Conservation (phyloP, 495 filamentous ascomycete species). For the Aspergillus cavernicola region DNA sequence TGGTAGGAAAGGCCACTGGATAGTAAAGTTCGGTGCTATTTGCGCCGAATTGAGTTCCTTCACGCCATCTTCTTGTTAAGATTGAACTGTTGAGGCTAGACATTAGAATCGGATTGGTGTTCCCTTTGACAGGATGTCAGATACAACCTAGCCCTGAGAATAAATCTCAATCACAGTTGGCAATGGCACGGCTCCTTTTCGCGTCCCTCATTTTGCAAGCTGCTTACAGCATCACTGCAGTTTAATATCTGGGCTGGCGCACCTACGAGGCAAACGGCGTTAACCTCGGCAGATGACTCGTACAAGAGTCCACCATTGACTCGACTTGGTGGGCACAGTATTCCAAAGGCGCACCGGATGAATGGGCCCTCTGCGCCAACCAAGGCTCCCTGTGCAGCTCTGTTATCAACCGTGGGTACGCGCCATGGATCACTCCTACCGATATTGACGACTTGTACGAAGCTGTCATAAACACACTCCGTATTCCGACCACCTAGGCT, state of each 20-base stretch:
- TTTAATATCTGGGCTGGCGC: constrained; percentile 23
- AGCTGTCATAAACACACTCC: constrained; percentile 23
- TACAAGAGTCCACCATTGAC: constrained; percentile 34
- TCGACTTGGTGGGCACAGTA: constrained; percentile 24
- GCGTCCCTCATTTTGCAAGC: not conserved
- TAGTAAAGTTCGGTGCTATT: too few species aligned
- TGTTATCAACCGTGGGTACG: constrained; percentile 28
- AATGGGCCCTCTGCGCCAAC: constrained; percentile 29
- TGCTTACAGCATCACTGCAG: not conserved
- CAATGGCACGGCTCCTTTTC: not conserved
- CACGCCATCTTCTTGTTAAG: too few species aligned
- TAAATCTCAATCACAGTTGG: not conserved
- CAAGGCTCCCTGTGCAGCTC: constrained; percentile 22
- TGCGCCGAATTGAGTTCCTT: too few species aligned
- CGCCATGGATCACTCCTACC: constrained; percentile 25
- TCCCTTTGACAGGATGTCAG: too few species aligned
- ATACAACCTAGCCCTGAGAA: too few species aligned
- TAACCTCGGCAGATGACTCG: constrained; percentile 35
- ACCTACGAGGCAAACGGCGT: constrained; percentile 28
- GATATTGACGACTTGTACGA: constrained; percentile 28
- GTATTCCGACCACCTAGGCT: constrained; percentile 29
- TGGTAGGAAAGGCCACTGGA: too few species aligned
- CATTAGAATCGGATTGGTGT: too few species aligned
- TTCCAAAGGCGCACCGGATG: constrained; percentile 23
- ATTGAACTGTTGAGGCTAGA: too few species aligned